Conservation (phyloP, 1,284 basidiomycete genomes). For the Xerocomus nothofagi region DNA sequence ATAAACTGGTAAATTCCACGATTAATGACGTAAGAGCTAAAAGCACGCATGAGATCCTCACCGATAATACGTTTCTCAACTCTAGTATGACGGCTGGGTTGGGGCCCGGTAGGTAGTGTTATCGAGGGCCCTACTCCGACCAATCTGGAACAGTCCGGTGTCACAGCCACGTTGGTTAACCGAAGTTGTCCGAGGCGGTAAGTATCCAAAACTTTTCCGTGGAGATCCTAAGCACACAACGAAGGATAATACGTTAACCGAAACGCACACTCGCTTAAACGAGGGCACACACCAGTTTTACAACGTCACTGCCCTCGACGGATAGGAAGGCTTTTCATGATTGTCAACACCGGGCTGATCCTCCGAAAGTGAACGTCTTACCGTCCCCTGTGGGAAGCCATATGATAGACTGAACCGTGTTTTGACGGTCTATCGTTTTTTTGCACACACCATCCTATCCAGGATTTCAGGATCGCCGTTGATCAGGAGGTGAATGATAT, state of each 20-base stretch:
- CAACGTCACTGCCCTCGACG: slow-evolving; percentile 52
- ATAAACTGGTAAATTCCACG: slow-evolving; percentile 49
- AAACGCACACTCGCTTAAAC: slow-evolving; percentile 7
- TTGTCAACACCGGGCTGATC: slow-evolving; percentile 14
- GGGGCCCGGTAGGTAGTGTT: slow-evolving; percentile 58
- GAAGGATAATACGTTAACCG: slow-evolving; percentile 17
- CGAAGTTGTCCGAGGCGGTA: slow-evolving; percentile 68
- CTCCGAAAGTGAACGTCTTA: slow-evolving; percentile 28
- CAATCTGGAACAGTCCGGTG: slow-evolving; percentile 62
- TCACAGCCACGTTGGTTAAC: slow-evolving; percentile 72
- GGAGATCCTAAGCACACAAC: slow-evolving; percentile 44
- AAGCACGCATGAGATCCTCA: slow-evolving; percentile 34
- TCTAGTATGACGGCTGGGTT: slow-evolving; percentile 66
- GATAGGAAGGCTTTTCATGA: slow-evolving; percentile 51
- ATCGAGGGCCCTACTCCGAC: slow-evolving; percentile 71
- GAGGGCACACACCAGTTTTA: slow-evolving; percentile 43
- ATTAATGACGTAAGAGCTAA: slow-evolving; percentile 1
- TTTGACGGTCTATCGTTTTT: slow-evolving; percentile 65
- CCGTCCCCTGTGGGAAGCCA: slow-evolving; percentile 73
- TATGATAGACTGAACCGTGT: slow-evolving; percentile 62
- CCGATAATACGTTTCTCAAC: slow-evolving; percentile 77
- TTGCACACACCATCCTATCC: slow-evolving; percentile 68
- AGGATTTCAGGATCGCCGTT: slow-evolving; percentile 13
- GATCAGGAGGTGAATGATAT: slow-evolving; percentile 23
- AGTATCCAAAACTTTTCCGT: slow-evolving; percentile 57